These are phyloP conservation scores for Lathyrus oleraceus DNA, from an alignment of 306 rosid genomes.

Conservation along the genomic window DNA sequence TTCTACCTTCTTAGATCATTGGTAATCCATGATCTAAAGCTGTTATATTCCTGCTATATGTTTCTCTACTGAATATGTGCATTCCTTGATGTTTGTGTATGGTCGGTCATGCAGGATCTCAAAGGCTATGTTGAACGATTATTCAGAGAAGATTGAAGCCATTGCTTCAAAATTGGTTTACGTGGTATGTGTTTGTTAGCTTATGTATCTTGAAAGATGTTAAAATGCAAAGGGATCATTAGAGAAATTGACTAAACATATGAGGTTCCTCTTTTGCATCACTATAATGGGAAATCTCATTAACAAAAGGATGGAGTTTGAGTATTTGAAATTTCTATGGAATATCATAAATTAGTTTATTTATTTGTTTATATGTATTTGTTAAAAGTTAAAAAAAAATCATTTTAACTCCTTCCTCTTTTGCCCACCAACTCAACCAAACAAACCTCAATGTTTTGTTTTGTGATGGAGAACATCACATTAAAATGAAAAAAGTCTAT, in stretches of 20 bases:
- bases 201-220: conserved; percentile 15
- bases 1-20: conserved; percentile 17
- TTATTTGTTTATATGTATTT: not conserved
- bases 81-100: conserved; percentile 22
- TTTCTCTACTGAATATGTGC: conserved; percentile 23
- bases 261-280: conserved; percentile 6
- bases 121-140: conserved; percentile 70
- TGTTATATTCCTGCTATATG: conserved; percentile 27
- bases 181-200: conserved; percentile 43
- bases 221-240: conserved; percentile 19
- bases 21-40: not conserved
- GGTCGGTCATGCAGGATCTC: conserved; percentile 60
- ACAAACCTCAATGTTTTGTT: not conserved
- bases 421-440: conserved; percentile 12
- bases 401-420: conserved; percentile 1
- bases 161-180: conserved; percentile 65
- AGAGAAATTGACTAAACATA: conserved; percentile 12
- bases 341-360: conserved; percentile 3
- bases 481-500: conserved; percentile 19
- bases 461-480: conserved; percentile 12
- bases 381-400: too few species aligned
- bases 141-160: conserved; percentile 82
- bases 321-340: conserved; percentile 3
- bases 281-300: not conserved
- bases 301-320: conserved; percentile 3